Percentiles rank a stretch among this genome's conserved stretches.
Conservation (phyloP, 1,139 yeast species). For the Blastobotrys arbuscula region DNA sequence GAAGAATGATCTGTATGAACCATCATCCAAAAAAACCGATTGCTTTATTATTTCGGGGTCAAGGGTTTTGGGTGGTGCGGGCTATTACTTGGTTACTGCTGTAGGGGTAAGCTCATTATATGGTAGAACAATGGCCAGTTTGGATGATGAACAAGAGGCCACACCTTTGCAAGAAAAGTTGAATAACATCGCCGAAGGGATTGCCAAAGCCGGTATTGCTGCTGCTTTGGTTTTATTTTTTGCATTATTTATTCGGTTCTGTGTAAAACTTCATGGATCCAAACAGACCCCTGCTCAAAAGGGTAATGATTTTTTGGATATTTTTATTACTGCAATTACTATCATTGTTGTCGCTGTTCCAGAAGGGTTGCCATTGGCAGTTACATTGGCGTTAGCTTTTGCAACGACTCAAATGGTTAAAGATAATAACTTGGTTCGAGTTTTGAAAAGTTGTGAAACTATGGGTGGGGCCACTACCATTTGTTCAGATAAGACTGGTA, state of each 20-base stretch:
- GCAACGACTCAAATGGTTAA: slow-evolving; percentile 98
- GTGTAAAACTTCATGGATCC: slow-evolving; percentile 56
- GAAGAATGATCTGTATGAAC: slow-evolving; percentile 20
- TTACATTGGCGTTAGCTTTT: slow-evolving; percentile 90
- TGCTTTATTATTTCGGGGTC: slow-evolving; percentile 92
- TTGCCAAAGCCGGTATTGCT: slow-evolving; percentile 85
- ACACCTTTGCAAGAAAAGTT: slow-evolving; percentile 89
- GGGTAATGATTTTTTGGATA: slow-evolving; percentile 78
- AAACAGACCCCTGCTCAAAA: slow-evolving; percentile 58
- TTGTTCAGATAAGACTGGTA: slow-evolving; percentile 97
- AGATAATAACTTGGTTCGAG: slow-evolving; percentile 94
- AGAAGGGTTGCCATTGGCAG: slow-evolving; percentile 95
- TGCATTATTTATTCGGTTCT: slow-evolving; percentile 71
- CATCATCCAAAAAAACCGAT: slow-evolving; percentile 45
- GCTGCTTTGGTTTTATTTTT: slow-evolving; percentile 76
- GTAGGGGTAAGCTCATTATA: slow-evolving; percentile 85
- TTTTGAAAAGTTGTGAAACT: slow-evolving; percentile 88
- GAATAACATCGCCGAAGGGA: slow-evolving; percentile 80
- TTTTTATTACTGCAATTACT: slow-evolving; percentile 85
- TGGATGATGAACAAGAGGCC: slow-evolving; percentile 57
- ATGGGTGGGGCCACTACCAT: slow-evolving; percentile 99
- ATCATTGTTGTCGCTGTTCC: slow-evolving; percentile 97
- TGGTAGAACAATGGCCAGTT: slow-evolving; percentile 83
- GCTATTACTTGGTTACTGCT: slow-evolving; percentile 80
- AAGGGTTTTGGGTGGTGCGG: slow-evolving; percentile 77